Base-by-base conservation (phyloP, 805 yeast genomes). In the Ascoidea rubescens region DNA sequence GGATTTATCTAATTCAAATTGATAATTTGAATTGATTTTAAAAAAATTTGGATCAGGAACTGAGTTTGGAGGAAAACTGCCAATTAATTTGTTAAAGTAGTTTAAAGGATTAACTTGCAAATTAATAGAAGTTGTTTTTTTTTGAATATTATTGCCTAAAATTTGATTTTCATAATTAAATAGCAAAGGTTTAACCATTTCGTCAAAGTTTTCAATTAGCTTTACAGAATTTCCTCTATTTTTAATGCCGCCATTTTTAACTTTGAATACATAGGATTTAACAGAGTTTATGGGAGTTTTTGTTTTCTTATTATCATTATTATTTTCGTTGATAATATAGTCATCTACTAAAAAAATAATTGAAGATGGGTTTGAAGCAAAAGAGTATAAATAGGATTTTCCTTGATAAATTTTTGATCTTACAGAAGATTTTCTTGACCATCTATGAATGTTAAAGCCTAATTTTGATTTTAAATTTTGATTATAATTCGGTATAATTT, bases 401-500 rank as follows among this genome's bases (percentile, higher is more conserved):
- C 69, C 62, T n/a, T 69, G 68, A 4, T 71, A 44, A 1, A 61
- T 56, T 48, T 70, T 67, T 28, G 59, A 46, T 4, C 58, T 57
- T 48, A 56, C 61, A 1, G 62, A 57, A 0, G 71, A 60, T 45
- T 72, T 63, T 30, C 68, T 69, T 1, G 70, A 58, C 53, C 66
- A 59, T n/a, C 50, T 49, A 50, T 60, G 66, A 1, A 74, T 62
- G 55, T 72, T 76, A 55, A 71, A 71, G 0, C 75, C 74, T 1
- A 72, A 61, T 21, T 54, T 56, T 31, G 54, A 50, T 4, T 52
- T 48, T 2, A 53, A 48, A 21, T 52, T 55, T 48, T 62, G 63
- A 48, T 54, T 28, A 53, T 56, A 57, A 44, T 31, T 54, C n/a
- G 44, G 49, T 47, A 48, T 45, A 21, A 51, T 43, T 47, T 54